Evolutionary conservation across 2,329 filamentous ascomycete species (phyloP), one percentile per base, ranked within the genome.

Genomic region (Exophiala oligosperma): DNA sequence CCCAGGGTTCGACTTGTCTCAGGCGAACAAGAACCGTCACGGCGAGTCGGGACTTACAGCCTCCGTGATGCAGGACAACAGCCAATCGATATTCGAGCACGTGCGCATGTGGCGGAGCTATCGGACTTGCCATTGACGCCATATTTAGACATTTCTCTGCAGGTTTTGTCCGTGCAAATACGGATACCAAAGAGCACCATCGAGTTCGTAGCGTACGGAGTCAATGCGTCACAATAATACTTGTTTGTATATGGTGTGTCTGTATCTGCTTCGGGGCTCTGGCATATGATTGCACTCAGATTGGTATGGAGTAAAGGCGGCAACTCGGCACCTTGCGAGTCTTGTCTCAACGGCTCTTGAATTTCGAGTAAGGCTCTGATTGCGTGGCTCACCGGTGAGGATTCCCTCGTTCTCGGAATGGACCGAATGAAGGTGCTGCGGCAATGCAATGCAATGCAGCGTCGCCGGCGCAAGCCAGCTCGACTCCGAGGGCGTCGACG

Each of bases 41-140:
- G 61, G 61, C 38, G 48, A 24, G 53, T 63, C 58, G 52, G 40
- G 37, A 14, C 35, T 28, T 52, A 49, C 38, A 44, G 46, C n/a
- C 47, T 59, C 61, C 61, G 61, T 35, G 58, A 44, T 58, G 60
- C 40, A 54, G 58, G 61, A 23, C 3, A 32, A 4, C 4, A n/a
- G 2, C 61, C 47, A 63, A 63, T 63, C 37, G 46, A 4, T 4
- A 7, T 8, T 1, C 3, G 3, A 4, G 8, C 59, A 61, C 52
- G 59, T 61, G 59, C 32, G 4, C 7, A 2, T 14, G n/a, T 5
- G 8, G 32, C 9, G 26, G 32, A 28, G 38, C 12, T 29, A 6
- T 37, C 55, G 59, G 55, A 56, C 60, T 49, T 54, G 46, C 48
- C 44, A 52, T 41, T 28, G 52, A 57, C 35, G 28, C 54, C 51